Conservation (phyloP, 2,329 filamentous ascomycete species). For the Calonectria honghensis region DNA sequence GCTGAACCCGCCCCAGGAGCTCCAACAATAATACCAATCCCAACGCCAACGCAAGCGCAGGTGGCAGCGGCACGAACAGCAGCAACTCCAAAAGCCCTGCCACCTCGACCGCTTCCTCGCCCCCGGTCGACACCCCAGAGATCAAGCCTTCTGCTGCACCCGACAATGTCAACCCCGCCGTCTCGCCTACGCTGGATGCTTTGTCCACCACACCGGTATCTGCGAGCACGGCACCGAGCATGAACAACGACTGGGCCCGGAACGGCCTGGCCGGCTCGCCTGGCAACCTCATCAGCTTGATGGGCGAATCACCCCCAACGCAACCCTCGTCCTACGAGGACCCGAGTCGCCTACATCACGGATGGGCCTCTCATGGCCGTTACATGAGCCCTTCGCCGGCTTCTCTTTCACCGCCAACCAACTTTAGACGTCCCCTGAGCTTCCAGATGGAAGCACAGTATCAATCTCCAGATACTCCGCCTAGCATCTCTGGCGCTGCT, state of each 20-base stretch:
- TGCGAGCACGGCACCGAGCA: constrained; percentile 68
- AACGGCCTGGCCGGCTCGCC: constrained; percentile 69
- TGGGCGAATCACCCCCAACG: constrained; percentile 72
- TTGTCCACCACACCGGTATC: constrained; percentile 70
- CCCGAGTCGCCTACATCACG: constrained; percentile 63
- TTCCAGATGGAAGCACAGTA: constrained; percentile 72
- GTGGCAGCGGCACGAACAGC: constrained; percentile 56
- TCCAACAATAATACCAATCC: constrained; percentile 59
- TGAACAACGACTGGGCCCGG: constrained; percentile 68
- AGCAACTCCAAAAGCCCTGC: constrained; percentile 61
- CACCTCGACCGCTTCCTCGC: constrained; percentile 66
- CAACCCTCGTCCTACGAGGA: constrained; percentile 73
- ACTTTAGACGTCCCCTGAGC: constrained; percentile 69
- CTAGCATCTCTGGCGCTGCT: constrained; percentile 59
- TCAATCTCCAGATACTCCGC: constrained; percentile 63
- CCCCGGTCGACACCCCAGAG: constrained; percentile 67
- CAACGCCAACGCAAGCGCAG: constrained; percentile 50
- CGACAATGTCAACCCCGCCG: constrained; percentile 65
- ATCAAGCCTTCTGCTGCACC: constrained; percentile 64
- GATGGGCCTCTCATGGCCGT: constrained; percentile 68
- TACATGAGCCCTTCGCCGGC: constrained; percentile 66
- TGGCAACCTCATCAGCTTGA: constrained; percentile 71
- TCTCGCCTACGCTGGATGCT: constrained; percentile 69
- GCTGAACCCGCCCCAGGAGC: constrained; percentile 42
- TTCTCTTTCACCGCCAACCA: constrained; percentile 63